Evolutionary conservation across 2,329 filamentous ascomycete genomes (phyloP), one percentile per base, ranked within the genome.

Genomic region (Sporothrix pseudoabietina): DNA sequence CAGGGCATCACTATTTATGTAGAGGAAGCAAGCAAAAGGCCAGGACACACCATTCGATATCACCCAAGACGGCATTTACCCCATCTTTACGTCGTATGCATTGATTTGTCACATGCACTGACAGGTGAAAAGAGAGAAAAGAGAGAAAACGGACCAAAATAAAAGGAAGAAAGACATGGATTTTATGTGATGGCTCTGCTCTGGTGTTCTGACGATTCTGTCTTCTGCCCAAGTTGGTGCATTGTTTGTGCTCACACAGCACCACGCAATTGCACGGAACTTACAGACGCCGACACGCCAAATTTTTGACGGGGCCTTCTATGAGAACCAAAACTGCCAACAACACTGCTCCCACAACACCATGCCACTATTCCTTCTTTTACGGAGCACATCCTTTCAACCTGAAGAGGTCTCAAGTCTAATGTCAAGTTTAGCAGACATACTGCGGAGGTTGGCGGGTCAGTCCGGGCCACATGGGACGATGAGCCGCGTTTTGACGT

Each of bases 381-480:
- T 12, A 49, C 44, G 44, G 44, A 12, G 16, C 8, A 16, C 55
- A 32, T 26, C 55, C 44, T 16, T 14, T 14, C 44, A 47, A 47
- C 14, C 44, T 4, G 19, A 47, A 47, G 44, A 47, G 19, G 44
- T 47, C 12, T 47, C 44, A 47, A 14, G 12, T 55, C n/a, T n/a
- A n/a, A n/a, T n/a, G n/a, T 55, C 6, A 55, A 55, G 26, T n/a
- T 3, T 26, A 4, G n/a, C 55, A 35, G n/a, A n/a, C n/a, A 32
- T 59, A 26, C 55, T 35, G 3, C 55, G 26, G 26, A 19, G 55
- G 26, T 8, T 30, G 16, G 35, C 59, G 59, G 59, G 39, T 22
- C 59, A 22, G 19, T 41, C 59, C 35, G 59, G 59, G 19, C 59
- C 59, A 63, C 59, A 63, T 63, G 59, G 59, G 59, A 63, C 32